Conservation (phyloP, 768 basidiomycete species). For the Termitomyces sp. region DNA sequence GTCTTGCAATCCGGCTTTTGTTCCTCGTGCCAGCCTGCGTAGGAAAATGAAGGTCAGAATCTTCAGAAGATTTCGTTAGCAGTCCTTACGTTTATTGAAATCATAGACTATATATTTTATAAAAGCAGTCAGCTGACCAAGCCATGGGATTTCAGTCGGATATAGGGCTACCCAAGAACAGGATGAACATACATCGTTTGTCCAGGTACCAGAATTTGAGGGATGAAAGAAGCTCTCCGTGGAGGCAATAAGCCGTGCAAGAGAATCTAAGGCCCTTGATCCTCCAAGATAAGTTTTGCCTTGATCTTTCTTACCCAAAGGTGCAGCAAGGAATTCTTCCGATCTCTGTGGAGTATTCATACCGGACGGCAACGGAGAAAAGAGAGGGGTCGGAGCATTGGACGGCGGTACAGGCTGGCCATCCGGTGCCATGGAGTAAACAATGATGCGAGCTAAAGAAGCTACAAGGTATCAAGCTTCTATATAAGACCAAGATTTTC, state of each 20-base stretch:
- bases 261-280: slow-evolving; percentile 77
- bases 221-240: slow-evolving; percentile 92
- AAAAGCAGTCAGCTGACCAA: slow-evolving; percentile 67
- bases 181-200: slow-evolving; percentile 49
- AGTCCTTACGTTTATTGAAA: slow-evolving; percentile 65
- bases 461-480: slow-evolving; percentile 29
- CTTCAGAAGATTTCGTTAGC: neutral
- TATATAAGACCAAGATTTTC: slow-evolving; percentile 10
- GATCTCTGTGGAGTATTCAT: slow-evolving; percentile 49
- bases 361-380: slow-evolving; percentile 65
- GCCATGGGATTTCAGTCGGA: neutral
- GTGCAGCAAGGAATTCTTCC: slow-evolving; percentile 55
- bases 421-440: slow-evolving; percentile 82
- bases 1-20: slow-evolving; percentile 75
- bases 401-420: slow-evolving; percentile 52
- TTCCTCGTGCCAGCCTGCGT: slow-evolving; percentile 75
- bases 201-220: slow-evolving; percentile 81
- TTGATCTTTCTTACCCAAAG: slow-evolving; percentile 44
- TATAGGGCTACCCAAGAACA: neutral
- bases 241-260: slow-evolving; percentile 80
- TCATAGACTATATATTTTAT: slow-evolving; percentile 80
- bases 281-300: slow-evolving; percentile 69
- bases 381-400: slow-evolving; percentile 62
- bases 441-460: slow-evolving; percentile 78
- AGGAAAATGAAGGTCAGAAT: neutral